Conservation (phyloP, 108 stramenopile species). For the Nitzschia sp. region DNA sequence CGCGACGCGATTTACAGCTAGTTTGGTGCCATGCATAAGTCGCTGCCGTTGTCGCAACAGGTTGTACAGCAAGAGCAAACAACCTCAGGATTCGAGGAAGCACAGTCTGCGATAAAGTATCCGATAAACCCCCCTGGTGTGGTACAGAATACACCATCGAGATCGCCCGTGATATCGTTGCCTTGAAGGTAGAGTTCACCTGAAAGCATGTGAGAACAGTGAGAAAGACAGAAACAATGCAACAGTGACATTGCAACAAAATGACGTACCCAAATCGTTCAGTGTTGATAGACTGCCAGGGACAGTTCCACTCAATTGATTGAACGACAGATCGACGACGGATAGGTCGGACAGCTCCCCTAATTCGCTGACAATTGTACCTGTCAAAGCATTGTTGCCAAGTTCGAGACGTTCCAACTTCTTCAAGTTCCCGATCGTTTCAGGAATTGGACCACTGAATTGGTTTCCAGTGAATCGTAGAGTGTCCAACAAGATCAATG, state of each 20-base stretch:
- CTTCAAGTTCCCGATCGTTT: constrained; percentile 24
- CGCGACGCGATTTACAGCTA: no score
- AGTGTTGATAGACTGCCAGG: constrained; percentile 24
- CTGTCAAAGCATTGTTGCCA: constrained; percentile 44
- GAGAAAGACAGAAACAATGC: background rate
- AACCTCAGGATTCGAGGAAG: constrained; percentile 27
- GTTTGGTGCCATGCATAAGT: background rate
- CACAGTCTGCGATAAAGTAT: constrained; percentile 35
- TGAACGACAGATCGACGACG: constrained; percentile 49
- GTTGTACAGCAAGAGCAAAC: constrained; percentile 43
- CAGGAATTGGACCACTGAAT: constrained; percentile 39
- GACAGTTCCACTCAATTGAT: constrained; percentile 39
- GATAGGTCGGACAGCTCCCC: constrained; percentile 33
- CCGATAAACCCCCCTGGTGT: background rate
- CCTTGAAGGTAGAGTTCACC: constrained; percentile 22
- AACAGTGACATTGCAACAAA: background rate
- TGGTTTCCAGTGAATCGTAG: constrained; percentile 32
- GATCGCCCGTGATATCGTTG: constrained; percentile 15
- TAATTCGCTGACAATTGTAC: constrained; percentile 46
- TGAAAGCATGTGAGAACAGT: background rate
- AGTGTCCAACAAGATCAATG: constrained; percentile 19
- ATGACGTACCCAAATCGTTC: constrained; percentile 23
- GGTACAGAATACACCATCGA: constrained; percentile 16
- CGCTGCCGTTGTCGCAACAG: constrained; percentile 26
- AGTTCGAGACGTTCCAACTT: constrained; percentile 39